Evolutionary conservation across 148 eudicot genomes (phyloP).

Genomic region (Fagopyrum esculentum): DNA sequence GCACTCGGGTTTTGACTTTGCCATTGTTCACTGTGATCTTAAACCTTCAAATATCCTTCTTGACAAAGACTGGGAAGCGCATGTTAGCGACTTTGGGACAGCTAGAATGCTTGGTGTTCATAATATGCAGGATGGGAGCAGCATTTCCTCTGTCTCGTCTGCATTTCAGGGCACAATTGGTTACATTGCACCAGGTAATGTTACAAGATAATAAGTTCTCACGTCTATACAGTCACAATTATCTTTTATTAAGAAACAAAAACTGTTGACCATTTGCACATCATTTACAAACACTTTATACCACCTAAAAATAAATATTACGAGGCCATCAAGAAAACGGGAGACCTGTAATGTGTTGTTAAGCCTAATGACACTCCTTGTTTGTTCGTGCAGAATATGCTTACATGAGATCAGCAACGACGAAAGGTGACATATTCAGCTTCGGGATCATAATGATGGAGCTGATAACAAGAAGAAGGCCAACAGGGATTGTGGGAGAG

Average conservation of each 20-base stretch:
- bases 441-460: conserved; percentile 80
- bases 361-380: no score
- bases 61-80: conserved; percentile 62
- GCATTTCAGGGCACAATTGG: conserved; percentile 86
- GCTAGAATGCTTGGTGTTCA: conserved; percentile 73
- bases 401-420: conserved; percentile 71
- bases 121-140: conserved; percentile 16
- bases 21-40: conserved; percentile 85
- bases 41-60: conserved; percentile 89
- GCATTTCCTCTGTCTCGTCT: conserved; percentile 32
- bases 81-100: conserved; percentile 91
- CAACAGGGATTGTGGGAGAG: conserved; percentile 51
- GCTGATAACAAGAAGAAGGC: conserved; percentile 56
- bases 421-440: conserved; percentile 90
- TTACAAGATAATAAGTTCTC: background rate
- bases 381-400: conserved; percentile 52
- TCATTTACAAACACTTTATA: no score
- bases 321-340: no score
- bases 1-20: conserved; percentile 72
- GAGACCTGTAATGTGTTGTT: no score
- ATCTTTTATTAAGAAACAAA: no score
- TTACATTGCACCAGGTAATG: conserved; percentile 89
- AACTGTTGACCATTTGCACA: no score
- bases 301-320: no score
- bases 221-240: no score